Conservation (phyloP, 257 asterid genomes). For the Solanum arcanum region DNA sequence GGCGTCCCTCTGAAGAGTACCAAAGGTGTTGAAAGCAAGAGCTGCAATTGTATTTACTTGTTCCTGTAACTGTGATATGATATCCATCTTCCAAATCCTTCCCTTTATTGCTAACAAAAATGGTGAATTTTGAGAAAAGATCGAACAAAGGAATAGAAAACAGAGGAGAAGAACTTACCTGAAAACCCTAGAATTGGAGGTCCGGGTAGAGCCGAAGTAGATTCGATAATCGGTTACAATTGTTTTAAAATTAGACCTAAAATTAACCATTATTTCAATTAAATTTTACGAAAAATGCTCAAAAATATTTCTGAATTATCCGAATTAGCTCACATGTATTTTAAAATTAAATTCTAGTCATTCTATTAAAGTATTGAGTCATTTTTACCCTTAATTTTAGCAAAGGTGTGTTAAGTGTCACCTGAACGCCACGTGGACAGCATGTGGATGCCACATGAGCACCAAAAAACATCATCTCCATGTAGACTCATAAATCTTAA, state of each 20-base stretch:
- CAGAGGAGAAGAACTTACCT: not conserved
- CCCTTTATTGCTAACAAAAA: not conserved
- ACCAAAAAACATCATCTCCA: too few species aligned
- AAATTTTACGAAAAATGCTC: too few species aligned
- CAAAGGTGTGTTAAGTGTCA: too few species aligned
- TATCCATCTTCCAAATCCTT: slow-evolving; percentile 41
- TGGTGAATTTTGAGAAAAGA: not conserved
- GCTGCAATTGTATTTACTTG: slow-evolving; percentile 63
- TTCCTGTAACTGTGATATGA: slow-evolving; percentile 80
- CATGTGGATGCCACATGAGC: too few species aligned
- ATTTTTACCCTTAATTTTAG: too few species aligned
- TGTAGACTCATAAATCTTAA: too few species aligned
- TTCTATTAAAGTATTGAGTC: too few species aligned
- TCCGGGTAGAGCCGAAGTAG: not conserved
- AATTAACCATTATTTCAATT: not conserved
- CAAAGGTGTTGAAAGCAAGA: slow-evolving; percentile 70
- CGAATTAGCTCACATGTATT: too few species aligned
- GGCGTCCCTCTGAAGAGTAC: slow-evolving; percentile 60
- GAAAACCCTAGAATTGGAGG: not conserved
- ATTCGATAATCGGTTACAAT: not conserved
- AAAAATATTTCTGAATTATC: too few species aligned
- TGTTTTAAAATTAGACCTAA: not conserved
- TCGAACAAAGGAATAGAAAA: not conserved
- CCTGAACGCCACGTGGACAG: too few species aligned
- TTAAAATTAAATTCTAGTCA: too few species aligned